phyloP scores from a whole-genome alignment of 768 basidiomycete species.

The Lyophyllum atratum region DNA sequence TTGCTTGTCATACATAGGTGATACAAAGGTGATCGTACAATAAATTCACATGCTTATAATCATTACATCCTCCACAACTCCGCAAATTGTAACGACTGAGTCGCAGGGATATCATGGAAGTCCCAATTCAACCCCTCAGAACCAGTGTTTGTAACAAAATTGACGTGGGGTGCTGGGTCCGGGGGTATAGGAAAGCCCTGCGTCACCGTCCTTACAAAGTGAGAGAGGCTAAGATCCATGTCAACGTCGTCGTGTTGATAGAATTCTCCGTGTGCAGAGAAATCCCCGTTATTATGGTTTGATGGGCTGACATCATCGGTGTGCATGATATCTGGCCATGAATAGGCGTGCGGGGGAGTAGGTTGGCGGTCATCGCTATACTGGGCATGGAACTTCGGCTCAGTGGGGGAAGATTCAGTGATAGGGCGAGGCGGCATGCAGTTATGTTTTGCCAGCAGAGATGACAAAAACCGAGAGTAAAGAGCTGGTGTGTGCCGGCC shows the following conservation, averaged over 20 bases:
- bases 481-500: conserved; percentile 57
- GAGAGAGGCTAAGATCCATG: conserved; percentile 51
- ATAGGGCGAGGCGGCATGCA: conserved; percentile 6
- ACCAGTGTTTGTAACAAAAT: background rate
- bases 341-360: conserved; percentile 33
- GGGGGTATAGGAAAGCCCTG: conserved; percentile 9
- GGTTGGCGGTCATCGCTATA: conserved; percentile 21
- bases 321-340: conserved; percentile 46
- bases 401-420: conserved; percentile 5
- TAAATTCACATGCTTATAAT: background rate
- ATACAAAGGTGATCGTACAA: background rate
- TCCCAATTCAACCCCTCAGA: conserved; percentile 9
- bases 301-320: conserved; percentile 1
- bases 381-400: conserved; percentile 20
- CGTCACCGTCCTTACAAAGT: conserved; percentile 44
- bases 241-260: conserved; percentile 26
- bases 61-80: conserved; percentile 16
- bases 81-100: conserved; percentile 7
- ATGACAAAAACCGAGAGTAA: conserved; percentile 57
- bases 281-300: background rate
- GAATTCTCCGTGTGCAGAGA: background rate
- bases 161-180: conserved; percentile 7
- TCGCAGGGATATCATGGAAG: background rate
- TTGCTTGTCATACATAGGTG: background rate
- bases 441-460: conserved; percentile 43